These are phyloP conservation scores for Cladosporium sp. DNA, from an alignment of 2,329 filamentous ascomycete genomes.

Conservation along the genomic window DNA sequence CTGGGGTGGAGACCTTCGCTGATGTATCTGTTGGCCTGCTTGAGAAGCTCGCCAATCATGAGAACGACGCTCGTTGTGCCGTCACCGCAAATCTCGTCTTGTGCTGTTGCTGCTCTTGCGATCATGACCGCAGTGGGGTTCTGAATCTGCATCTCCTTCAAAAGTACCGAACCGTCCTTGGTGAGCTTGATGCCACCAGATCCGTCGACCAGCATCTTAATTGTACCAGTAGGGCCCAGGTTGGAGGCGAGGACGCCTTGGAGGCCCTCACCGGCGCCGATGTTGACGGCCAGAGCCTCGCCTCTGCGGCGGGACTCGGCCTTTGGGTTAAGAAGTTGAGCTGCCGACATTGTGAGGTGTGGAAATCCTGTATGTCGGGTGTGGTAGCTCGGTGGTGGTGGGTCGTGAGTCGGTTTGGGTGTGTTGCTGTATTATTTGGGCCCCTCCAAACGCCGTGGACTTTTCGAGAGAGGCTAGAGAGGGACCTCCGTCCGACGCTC, in stretches of 20 bases:
- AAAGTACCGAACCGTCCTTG: slow-evolving; percentile 91
- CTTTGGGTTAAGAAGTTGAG: slow-evolving; percentile 97
- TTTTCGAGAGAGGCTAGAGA: not conserved
- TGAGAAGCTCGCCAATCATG: slow-evolving; percentile 91
- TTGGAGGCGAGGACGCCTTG: slow-evolving; percentile 86
- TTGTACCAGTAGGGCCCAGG: slow-evolving; percentile 85
- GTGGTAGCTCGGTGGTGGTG: slow-evolving; percentile 8
- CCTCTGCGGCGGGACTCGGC: slow-evolving; percentile 96
- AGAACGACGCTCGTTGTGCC: slow-evolving; percentile 96
- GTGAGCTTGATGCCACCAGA: slow-evolving; percentile 88
- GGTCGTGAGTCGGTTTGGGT: not conserved
- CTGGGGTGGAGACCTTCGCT: slow-evolving; percentile 94
- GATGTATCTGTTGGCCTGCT: slow-evolving; percentile 96
- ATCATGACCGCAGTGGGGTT: slow-evolving; percentile 92
- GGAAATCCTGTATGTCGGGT: slow-evolving; percentile 1
- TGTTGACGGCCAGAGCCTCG: slow-evolving; percentile 96
- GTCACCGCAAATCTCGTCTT: slow-evolving; percentile 97
- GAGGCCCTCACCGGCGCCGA: slow-evolving; percentile 85
- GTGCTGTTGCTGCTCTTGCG: slow-evolving; percentile 83
- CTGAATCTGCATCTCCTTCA: slow-evolving; percentile 86
- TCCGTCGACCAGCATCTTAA: slow-evolving; percentile 83
- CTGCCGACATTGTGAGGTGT: slow-evolving; percentile 74
- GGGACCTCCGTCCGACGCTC: not conserved
- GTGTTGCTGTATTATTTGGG: slow-evolving; percentile 1
- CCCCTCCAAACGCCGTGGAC: slow-evolving; percentile 2